These are phyloP conservation scores for Catenaria anguillulae DNA, from an alignment of 371 early-diverging fungal genomes.

Conservation along the genomic window DNA sequence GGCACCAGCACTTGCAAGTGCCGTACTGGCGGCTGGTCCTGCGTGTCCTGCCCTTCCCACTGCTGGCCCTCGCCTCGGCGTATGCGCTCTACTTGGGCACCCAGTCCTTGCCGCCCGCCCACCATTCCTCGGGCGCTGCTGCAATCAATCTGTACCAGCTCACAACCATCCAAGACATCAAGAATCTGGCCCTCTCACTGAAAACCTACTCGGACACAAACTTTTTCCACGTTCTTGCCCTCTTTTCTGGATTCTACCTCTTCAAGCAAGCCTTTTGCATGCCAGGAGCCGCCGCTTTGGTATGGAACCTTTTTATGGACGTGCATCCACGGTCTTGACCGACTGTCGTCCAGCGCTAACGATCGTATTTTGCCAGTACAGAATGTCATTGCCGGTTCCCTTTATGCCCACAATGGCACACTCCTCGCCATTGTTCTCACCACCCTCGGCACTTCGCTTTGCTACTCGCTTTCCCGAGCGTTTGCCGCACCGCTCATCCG, in stretches of 20 bases:
- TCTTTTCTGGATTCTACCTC: slow-evolving; percentile 13
- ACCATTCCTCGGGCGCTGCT: too few species aligned
- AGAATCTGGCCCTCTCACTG: not conserved
- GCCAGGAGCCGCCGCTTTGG: slow-evolving; percentile 18
- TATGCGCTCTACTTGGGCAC: not conserved
- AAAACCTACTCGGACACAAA: slow-evolving; percentile 14
- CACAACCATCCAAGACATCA: not conserved
- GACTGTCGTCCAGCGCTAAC: not conserved
- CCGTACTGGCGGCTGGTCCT: not conserved
- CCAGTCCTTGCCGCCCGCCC: not conserved
- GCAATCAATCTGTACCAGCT: too few species aligned
- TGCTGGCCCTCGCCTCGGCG: not conserved
- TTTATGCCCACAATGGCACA: slow-evolving; percentile 17
- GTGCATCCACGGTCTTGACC: not conserved
- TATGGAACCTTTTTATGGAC: not conserved
- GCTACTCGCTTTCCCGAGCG: slow-evolving; percentile 14
- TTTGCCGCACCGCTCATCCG: slow-evolving; percentile 13
- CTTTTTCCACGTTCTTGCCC: slow-evolving; percentile 8
- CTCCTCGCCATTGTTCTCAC: slow-evolving; percentile 12
- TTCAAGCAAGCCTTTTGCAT: slow-evolving; percentile 20
- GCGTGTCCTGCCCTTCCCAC: not conserved
- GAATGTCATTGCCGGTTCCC: slow-evolving; percentile 19
- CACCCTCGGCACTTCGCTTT: slow-evolving; percentile 16
- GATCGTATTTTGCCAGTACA: not conserved
- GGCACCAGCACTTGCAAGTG: too few species aligned